Evolutionary conservation across 371 early-diverging fungal genomes (phyloP).

Genomic region (Lichtheimia corymbifera): DNA sequence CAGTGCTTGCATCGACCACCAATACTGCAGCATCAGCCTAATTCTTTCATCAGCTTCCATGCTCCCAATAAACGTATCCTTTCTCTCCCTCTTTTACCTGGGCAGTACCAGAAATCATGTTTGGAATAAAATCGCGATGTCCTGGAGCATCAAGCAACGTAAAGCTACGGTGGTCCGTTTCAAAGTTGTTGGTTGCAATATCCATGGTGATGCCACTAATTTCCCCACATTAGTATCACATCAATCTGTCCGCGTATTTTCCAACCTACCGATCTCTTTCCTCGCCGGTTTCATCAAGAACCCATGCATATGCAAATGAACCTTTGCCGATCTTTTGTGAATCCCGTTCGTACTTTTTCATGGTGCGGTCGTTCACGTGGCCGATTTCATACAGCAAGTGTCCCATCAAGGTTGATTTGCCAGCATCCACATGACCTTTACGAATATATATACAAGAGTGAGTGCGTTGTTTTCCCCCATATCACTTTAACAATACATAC

Average conservation of each 20-base stretch:
- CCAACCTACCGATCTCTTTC: constrained; percentile 73
- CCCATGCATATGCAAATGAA: constrained; percentile 96
- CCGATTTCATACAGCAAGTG: constrained; percentile 89
- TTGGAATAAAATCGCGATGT: constrained; percentile 98
- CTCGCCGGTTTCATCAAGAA: constrained; percentile 92
- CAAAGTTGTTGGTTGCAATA: constrained; percentile 89
- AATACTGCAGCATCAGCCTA: constrained; percentile 94
- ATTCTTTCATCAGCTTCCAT: not conserved
- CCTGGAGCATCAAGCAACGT: constrained; percentile 98
- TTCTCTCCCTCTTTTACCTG: constrained; percentile 46
- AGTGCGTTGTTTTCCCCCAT: not conserved
- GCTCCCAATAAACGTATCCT: not conserved
- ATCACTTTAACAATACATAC: constrained; percentile 26
- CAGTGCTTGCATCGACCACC: constrained; percentile 89
- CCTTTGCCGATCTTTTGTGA: constrained; percentile 90
- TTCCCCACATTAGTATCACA: too few relatives aligned
- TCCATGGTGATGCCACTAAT: constrained; percentile 96
- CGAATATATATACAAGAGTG: not conserved
- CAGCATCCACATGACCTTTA: constrained; percentile 98
- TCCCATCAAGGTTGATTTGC: constrained; percentile 98
- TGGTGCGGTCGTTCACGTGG: constrained; percentile 86
- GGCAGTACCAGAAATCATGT: constrained; percentile 98
- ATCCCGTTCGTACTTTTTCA: constrained; percentile 93
- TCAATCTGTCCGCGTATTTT: not conserved
- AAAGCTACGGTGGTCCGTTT: constrained; percentile 77